These are phyloP conservation scores for Plantago coronopus DNA, from an alignment of 305 asterid species.

Conservation along the genomic window DNA sequence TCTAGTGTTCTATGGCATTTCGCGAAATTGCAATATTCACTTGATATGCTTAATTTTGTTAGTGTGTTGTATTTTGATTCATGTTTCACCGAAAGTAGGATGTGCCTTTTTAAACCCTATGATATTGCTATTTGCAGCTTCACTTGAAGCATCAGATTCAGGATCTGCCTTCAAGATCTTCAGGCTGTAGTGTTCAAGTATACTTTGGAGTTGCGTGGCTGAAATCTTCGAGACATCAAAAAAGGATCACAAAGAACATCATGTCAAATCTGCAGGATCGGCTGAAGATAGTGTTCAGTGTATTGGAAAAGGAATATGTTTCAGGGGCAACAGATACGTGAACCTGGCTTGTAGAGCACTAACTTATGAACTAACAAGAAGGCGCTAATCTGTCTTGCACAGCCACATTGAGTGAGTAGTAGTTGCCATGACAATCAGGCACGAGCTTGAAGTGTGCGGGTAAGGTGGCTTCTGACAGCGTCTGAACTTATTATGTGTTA, in stretches of 20 bases:
- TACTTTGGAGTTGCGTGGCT: conserved; percentile 77
- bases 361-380: background rate
- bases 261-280: conserved; percentile 66
- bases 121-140: conserved; percentile 50
- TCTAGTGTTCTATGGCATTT: too few species aligned
- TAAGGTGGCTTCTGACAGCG: background rate
- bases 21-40: background rate
- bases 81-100: background rate
- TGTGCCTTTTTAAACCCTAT: background rate
- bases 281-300: conserved; percentile 69
- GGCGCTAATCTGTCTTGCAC: background rate
- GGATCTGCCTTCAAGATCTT: conserved; percentile 63
- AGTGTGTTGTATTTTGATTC: background rate
- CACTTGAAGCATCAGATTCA: conserved; percentile 82
- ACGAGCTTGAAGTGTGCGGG: conserved; percentile 1
- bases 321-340: conserved; percentile 25
- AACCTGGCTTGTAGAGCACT: conserved; percentile 6
- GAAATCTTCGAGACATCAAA: conserved; percentile 63
- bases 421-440: background rate
- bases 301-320: conserved; percentile 80
- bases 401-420: background rate
- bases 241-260: conserved; percentile 80
- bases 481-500: background rate
- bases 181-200: conserved; percentile 76
- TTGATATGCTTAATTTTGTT: background rate